Evolutionary conservation across 2,329 filamentous ascomycete species (phyloP), one percentile per base, ranked within the genome.

Genomic region (Ramularia endophylla): DNA sequence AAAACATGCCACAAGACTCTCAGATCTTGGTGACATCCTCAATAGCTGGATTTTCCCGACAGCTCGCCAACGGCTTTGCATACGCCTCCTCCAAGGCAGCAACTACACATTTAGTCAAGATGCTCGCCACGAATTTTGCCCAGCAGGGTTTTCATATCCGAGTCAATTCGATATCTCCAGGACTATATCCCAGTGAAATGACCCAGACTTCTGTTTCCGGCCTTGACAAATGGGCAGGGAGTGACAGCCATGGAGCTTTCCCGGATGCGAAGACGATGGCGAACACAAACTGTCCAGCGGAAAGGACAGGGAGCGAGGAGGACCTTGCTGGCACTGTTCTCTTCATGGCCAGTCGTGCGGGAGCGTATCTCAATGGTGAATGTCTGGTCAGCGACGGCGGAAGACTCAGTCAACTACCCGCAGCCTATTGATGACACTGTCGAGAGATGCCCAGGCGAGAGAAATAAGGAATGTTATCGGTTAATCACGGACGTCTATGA

Each of bases 301-400:
- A 73, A 29, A 68, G 81, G 33, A 69, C 75, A 46, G 81, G 81
- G 1, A 70, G 74, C 31, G 72, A 78, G 43, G 64, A 77, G 51
- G 81, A 84, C 53, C 77, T 86, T 68, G 77, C 73, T 1, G 80
- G 81, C 1, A 68, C 77, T 35, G 71, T 85, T 18, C 58, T 87
- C 36, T 85, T 80, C 65, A 66, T 86, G 56, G 77, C 75, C 3
- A 78, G 77, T 36, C 66, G 73, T 47, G 80, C 80, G 3, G 82
- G 82, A 1, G 76, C 75, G 3, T 85, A 83, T 59, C 67, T 76
- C 51, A 85, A 84, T 58, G 82, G 81, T 3, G 73, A 73, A 44
- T 70, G 80, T 12, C 63, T 83, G 34, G 62, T 83, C 6, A 67
- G 77, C 0, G 82, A 85, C 55, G 80, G 80, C 35, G 81, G 80